Evolutionary conservation across 208 protist genomes (phyloP).

Genomic region (Lotmaria passim): DNA sequence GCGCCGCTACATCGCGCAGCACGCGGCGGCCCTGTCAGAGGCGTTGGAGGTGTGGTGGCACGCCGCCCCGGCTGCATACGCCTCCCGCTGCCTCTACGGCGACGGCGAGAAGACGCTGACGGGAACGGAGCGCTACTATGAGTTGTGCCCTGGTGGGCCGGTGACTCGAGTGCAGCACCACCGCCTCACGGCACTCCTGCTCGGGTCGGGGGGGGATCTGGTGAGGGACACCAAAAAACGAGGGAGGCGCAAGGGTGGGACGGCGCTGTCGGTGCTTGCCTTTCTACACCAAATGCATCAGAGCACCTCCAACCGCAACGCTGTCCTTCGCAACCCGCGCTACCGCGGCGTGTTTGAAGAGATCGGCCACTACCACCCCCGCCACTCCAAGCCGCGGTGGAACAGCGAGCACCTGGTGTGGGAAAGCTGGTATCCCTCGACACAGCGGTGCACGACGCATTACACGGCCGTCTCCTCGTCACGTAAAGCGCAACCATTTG

Average conservation of each 20-base stretch:
- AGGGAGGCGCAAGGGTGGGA: background rate
- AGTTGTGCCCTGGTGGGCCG: constrained; percentile 53
- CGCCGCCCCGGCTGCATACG: constrained; percentile 2
- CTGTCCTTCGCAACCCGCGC: constrained; percentile 27
- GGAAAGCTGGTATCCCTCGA: constrained; percentile 76
- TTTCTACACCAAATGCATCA: constrained; percentile 45
- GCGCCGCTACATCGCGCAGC: constrained; percentile 34
- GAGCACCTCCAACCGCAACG: constrained; percentile 14
- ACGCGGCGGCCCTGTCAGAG: constrained; percentile 28
- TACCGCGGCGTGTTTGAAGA: constrained; percentile 42
- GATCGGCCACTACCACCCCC: constrained; percentile 61
- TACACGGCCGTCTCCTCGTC: constrained; percentile 23
- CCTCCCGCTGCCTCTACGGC: constrained; percentile 69
- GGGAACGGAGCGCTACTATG: constrained; percentile 62
- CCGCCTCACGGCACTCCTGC: constrained; percentile 27
- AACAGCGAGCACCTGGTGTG: constrained; percentile 57
- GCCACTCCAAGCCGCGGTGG: constrained; percentile 59
- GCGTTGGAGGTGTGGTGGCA: constrained; percentile 57
- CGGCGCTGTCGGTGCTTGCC: constrained; percentile 11
- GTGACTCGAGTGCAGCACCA: constrained; percentile 62
- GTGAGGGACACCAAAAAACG: background rate
- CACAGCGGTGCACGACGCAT: constrained; percentile 35
- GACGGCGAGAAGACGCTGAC: constrained; percentile 68
- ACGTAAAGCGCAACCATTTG: too few relatives aligned
- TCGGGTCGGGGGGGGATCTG: background rate